Conservation (phyloP, 768 basidiomycete genomes). For the Thelephora aurantiotincta region DNA sequence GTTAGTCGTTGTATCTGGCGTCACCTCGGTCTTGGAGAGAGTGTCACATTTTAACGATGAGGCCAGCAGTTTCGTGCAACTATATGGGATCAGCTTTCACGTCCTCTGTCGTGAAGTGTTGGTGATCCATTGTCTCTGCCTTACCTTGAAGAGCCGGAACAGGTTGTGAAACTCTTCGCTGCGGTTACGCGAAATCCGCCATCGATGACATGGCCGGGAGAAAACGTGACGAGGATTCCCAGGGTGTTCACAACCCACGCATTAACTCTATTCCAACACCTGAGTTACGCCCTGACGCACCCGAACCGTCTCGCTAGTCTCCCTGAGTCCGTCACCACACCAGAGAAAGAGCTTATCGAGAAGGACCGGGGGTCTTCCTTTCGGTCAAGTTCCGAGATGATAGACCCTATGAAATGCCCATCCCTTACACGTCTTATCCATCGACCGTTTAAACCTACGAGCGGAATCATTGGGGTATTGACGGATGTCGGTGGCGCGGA, state of each 20-base stretch:
- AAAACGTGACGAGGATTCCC: conserved; percentile 48
- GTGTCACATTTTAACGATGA: conserved; percentile 74
- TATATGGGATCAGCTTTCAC: conserved; percentile 69
- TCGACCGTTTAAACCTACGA: conserved; percentile 54
- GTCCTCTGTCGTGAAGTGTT: conserved; percentile 71
- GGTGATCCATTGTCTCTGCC: conserved; percentile 65
- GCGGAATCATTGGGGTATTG: conserved; percentile 56
- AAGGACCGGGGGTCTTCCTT: conserved; percentile 30
- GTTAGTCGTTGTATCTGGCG: conserved; percentile 64
- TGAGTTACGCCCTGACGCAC: conserved; percentile 85
- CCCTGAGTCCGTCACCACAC: conserved; percentile 64
- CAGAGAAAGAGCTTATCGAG: conserved; percentile 59
- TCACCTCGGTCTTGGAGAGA: conserved; percentile 46
- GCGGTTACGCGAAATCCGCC: conserved; percentile 50
- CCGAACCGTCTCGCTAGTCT: conserved; percentile 77
- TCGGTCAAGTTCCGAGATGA: conserved; percentile 25
- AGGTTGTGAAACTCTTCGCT: conserved; percentile 64
- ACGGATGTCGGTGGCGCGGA: conserved; percentile 61
- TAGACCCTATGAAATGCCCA: conserved; percentile 57
- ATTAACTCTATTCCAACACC: conserved; percentile 64
- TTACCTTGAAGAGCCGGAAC: conserved; percentile 72
- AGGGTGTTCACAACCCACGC: conserved; percentile 55
- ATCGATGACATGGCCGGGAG: conserved; percentile 20
- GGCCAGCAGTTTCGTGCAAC: conserved; percentile 71
- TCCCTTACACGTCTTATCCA: conserved; percentile 60